Conservation (phyloP, 768 basidiomycete genomes). For the Leucogyrophana mollusca region DNA sequence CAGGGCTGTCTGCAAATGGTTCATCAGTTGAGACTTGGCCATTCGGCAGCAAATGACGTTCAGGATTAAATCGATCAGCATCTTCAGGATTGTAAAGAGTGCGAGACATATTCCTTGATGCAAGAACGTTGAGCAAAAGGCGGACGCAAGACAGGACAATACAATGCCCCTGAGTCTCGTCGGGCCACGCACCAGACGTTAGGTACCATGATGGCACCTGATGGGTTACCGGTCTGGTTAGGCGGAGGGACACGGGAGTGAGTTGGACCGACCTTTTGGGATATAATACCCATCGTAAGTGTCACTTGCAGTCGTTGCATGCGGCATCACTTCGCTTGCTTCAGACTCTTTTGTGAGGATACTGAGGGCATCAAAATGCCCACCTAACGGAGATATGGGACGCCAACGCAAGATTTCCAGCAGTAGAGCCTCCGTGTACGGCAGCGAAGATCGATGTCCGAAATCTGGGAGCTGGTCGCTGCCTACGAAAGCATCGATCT, state of each 20-base stretch:
- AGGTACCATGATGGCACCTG: no score
- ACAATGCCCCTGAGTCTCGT: no score
- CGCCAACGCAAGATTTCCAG: slow-evolving; percentile 25
- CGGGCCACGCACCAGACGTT: no score
- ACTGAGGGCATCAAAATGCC: neutral
- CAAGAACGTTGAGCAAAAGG: no score
- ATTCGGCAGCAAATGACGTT: neutral
- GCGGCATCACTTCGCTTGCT: slow-evolving; percentile 14
- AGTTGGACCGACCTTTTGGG: slow-evolving; percentile 15
- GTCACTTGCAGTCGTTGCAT: slow-evolving; percentile 12
- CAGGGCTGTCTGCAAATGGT: no score
- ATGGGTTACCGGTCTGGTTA: no score
- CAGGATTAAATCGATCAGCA: neutral
- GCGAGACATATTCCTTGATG: no score
- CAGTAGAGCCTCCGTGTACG: slow-evolving; percentile 23
- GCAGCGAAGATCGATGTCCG: slow-evolving; percentile 18
- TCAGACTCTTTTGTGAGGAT: neutral
- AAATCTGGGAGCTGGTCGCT: slow-evolving; percentile 21
- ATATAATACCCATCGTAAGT: slow-evolving; percentile 19
- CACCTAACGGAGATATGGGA: slow-evolving; percentile 10
- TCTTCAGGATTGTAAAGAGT: no score
- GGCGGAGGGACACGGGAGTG: no score
- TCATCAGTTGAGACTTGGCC: neutral
- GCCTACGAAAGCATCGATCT: slow-evolving; percentile 24
- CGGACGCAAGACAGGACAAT: no score